Base-by-base conservation (phyloP, 257 asterid genomes). In the Linaria vulgaris region DNA sequence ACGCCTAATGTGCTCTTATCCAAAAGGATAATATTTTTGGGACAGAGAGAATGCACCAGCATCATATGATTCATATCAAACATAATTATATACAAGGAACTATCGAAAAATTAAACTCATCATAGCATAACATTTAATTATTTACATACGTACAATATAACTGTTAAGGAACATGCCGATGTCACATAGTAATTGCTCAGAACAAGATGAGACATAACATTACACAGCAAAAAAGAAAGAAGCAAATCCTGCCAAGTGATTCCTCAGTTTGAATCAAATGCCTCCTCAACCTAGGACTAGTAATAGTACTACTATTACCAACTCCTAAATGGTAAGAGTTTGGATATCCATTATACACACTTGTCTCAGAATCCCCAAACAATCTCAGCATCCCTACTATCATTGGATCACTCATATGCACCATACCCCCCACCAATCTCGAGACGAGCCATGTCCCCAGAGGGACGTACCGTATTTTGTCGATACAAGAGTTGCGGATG, bases 221-320 rank as follows among this genome's bases (percentile, higher is more conserved):
- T 63, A 81, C 73, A 64, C 86, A 81, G 30, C 90, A 86, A 69
- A 65, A 78, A 8, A 86, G 74, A 82, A 86, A 86, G 67, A 79
- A 74, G 23, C 80, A 79, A 12, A 83, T 66, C 66, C 95, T 81
- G 61, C 83, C 61, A 1, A 86, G 79, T 16, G 87, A 86, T 74
- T 24, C 76, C 69, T 86, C 88, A 30, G 70, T 72, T 72, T 78
- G 72, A 78, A 63, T 43, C 61, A 78, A 44, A 13, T 75, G 79
- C 70, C 87, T 75, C 19, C 89, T 71, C 31, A 75, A 38, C 70
- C 96, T 79, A 1, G 87, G 86, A 72, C 77, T n/a, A n/a, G n/a
- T n/a, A n/a, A n/a, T n/a, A n/a, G n/a, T n/a, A n/a, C 77, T n/a
- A n/a, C n/a, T 78, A 19, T 68, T 61, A 49, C 76, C 69, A 14